These are phyloP conservation scores for Neolentinus lepideus DNA, from an alignment of 1,284 basidiomycete species.

Conservation along the genomic window DNA sequence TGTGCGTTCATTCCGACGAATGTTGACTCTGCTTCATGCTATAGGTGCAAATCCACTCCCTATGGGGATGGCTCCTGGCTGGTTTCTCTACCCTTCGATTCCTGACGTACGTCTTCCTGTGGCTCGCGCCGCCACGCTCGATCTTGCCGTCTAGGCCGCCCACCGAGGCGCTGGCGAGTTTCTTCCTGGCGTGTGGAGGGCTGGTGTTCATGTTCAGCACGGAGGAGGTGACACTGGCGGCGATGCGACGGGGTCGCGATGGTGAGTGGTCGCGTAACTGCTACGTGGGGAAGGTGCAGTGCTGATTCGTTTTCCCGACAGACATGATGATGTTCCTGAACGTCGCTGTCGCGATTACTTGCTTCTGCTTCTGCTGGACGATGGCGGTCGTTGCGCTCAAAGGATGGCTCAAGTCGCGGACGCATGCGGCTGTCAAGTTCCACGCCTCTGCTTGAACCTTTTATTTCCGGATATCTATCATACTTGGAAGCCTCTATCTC, in stretches of 20 bases:
- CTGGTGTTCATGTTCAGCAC: constrained; percentile 88
- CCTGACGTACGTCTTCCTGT: constrained; percentile 92
- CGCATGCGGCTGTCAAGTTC: constrained; percentile 31
- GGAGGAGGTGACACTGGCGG: constrained; percentile 86
- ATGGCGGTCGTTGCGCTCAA: constrained; percentile 69
- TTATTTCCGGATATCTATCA: background rate
- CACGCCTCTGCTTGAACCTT: constrained; percentile 32
- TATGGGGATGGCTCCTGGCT: constrained; percentile 92
- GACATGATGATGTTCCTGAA: constrained; percentile 85
- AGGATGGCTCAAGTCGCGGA: constrained; percentile 64
- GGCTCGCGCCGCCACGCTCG: constrained; percentile 72
- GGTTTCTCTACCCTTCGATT: constrained; percentile 74
- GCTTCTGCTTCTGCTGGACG: constrained; percentile 78
- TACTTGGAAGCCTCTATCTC: background rate
- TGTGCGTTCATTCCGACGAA: background rate
- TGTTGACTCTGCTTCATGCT: constrained; percentile 8
- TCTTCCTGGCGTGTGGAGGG: constrained; percentile 86
- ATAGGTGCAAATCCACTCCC: constrained; percentile 78
- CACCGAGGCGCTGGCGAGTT: constrained; percentile 85
- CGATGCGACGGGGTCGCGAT: constrained; percentile 87
- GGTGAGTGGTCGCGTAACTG: constrained; percentile 37
- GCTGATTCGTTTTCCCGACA: constrained; percentile 17
- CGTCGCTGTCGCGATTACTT: constrained; percentile 75
- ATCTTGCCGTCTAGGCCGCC: constrained; percentile 89
- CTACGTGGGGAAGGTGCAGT: background rate